Base-by-base conservation (phyloP, 2,329 filamentous ascomycete genomes). In the Tolypocladium tropicale region DNA sequence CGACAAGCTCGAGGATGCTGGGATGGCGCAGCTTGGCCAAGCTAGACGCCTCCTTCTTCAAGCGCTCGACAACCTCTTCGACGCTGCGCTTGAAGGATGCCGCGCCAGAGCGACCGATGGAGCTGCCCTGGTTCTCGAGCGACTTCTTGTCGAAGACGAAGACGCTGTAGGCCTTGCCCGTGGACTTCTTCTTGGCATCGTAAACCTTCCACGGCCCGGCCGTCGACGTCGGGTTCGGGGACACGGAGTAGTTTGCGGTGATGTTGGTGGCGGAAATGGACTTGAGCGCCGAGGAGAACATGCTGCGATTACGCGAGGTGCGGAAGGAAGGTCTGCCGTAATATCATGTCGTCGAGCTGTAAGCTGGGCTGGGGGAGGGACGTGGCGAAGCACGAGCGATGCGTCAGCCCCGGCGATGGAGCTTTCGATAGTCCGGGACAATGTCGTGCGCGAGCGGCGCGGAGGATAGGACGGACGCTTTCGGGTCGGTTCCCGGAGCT, bases 141-240 rank as follows among this genome's bases (percentile, higher is more conserved):
- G 84, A 83, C 73, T 95, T 96, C 69, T 85, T 86, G 62, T 99
- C 94, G 70, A 97, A 96, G 62, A 97, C 85, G 66, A 97, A 99
- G 62, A 97, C 85, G 18, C 92, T 96, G 55, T 87, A 94, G 9
- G 86, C 72, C 70, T 94, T 95, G 62, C 89, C 90, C 0, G 91
- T 96, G 33, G 88, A 90, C 74, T 96, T 97, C 76, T 95, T 95
- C 78, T 95, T 97, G 57, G 89, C 92, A 75, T 96, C 92, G 79
- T 93, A 93, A 66, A 99, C 94, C 76, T 91, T 95, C 94, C 94
- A 99, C 57, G 92, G 90, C 21, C 94, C 94, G 18, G 92, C 89
- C 54, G 84, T 84, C 53, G 90, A 88, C n/a, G 84, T 86, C 12
- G 88, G 82, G 58, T 83, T 84, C 30, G 85, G 79, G 25, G 90